These are phyloP conservation scores for Boletus mariae DNA, from an alignment of 1,284 basidiomycete genomes.

Conservation along the genomic window DNA sequence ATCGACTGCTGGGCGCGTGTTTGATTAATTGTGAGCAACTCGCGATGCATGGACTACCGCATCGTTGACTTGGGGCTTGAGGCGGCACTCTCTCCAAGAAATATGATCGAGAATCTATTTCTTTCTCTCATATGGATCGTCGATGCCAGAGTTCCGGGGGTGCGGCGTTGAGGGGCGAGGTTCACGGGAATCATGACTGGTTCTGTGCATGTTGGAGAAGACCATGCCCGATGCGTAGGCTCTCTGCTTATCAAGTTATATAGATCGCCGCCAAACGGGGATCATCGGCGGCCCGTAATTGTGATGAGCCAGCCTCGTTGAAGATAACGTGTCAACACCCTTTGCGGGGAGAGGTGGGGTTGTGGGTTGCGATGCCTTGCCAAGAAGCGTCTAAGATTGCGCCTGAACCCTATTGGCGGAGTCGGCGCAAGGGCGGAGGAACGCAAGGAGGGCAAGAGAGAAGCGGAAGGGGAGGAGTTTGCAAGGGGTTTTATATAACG, in stretches of 20 bases:
- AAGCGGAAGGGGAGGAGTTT: background rate
- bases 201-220: background rate
- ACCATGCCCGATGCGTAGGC: background rate
- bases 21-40: too few relatives aligned
- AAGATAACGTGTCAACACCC: background rate
- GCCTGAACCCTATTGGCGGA: constrained; percentile 17
- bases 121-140: background rate
- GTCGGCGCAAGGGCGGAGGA: constrained; percentile 25
- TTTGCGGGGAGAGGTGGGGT: background rate
- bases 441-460: background rate
- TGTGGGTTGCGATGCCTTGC: constrained; percentile 10
- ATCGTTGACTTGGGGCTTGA: background rate
- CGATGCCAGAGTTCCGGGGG: background rate
- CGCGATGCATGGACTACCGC: background rate
- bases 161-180: background rate
- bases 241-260: background rate
- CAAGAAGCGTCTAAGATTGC: constrained; percentile 5
- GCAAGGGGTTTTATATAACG: constrained; percentile 16
- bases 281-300: background rate
- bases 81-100: background rate
- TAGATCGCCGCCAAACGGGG: background rate
- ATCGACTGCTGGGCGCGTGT: background rate
- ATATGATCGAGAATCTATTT: background rate
- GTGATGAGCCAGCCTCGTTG: background rate
- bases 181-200: background rate